Percentiles rank a stretch among this genome's conserved stretches.
phyloP scores from a whole-genome alignment of 768 basidiomycete species.

The Pleurotus cornucopiae region DNA sequence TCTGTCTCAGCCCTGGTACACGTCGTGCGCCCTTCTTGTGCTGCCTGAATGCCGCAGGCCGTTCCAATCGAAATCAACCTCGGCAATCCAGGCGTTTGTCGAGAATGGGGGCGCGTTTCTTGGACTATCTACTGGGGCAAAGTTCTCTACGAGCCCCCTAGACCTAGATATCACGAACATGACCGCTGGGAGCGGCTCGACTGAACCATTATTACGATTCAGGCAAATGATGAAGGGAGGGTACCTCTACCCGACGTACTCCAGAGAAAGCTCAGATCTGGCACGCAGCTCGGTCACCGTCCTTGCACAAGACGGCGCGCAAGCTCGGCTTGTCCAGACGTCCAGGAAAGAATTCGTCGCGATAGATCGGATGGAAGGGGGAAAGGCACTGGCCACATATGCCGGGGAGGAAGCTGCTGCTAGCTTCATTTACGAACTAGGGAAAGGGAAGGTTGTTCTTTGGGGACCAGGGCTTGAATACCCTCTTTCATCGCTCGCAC shows the following conservation, averaged over 20 bases:
- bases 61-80: conserved; percentile 31
- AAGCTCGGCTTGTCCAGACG: conserved; percentile 14
- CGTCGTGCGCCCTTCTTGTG: conserved; percentile 74
- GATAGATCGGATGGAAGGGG: neutral
- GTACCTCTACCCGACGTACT: conserved; percentile 25
- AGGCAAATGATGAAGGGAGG: conserved; percentile 27
- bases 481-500: conserved; percentile 29
- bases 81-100: conserved; percentile 55
- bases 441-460: conserved; percentile 46
- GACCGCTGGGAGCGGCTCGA: conserved; percentile 20
- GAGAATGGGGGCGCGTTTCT: conserved; percentile 68
- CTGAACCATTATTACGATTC: conserved; percentile 29
- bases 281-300: conserved; percentile 15
- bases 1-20: conserved; percentile 69
- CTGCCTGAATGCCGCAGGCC: conserved; percentile 59
- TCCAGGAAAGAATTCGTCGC: conserved; percentile 4
- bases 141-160: conserved; percentile 29
- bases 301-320: conserved; percentile 16
- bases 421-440: conserved; percentile 29
- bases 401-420: conserved; percentile 21
- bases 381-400: conserved; percentile 28
- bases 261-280: conserved; percentile 10
- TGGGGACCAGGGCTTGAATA: conserved; percentile 61
- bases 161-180: conserved; percentile 37
- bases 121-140: conserved; percentile 57